Evolutionary conservation across 768 basidiomycete species (phyloP), one percentile per base, ranked within the genome.

Genomic region (Fomitopsis pulvina): DNA sequence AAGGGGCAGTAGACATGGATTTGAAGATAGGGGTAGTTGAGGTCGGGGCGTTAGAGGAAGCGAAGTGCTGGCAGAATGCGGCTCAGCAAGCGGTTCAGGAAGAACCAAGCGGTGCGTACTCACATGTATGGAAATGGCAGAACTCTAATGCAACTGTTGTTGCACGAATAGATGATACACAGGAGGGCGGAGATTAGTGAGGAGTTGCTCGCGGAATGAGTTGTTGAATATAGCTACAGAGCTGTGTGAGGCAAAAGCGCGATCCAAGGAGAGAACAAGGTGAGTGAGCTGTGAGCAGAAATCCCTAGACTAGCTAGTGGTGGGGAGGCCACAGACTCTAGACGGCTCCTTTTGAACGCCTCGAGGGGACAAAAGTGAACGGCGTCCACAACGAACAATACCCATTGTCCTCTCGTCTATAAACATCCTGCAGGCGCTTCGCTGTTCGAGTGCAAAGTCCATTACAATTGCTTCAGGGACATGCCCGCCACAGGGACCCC

Each of bases 281-380:
- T 53, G 52, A 24, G 41, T 28, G 52, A 32, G 39, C 16, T 45
- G 52, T 25, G 60, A 53, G 51, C 60, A 57, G 34, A 16, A 14
- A 37, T 37, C 34, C 34, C 55, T 47, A 61, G 60, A 56, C 58
- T 59, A 57, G 60, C 60, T 61, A 55, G 57, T 59, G 60, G 29
- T 59, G 54, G 47, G 41, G 44, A 41, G 43, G 50, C 45, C 20
- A 44, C 29, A 9, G 16, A 37, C 38, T 26, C 32, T 45, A 32
- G 51, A 43, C 34, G 42, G 52, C 50, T 52, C 51, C 55, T 61
- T 59, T 55, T 52, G 54, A 52, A 47, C 50, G 45, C 37, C 38
- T 37, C 27, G 44, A 46, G 45, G 34, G 52, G 55, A 63, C 61
- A 63, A 60, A 59, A 62, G 57, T 57, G 45, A 29, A 21, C 40